These are phyloP conservation scores for Galerina marginata DNA, from an alignment of 768 basidiomycete species.

Conservation along the genomic window DNA sequence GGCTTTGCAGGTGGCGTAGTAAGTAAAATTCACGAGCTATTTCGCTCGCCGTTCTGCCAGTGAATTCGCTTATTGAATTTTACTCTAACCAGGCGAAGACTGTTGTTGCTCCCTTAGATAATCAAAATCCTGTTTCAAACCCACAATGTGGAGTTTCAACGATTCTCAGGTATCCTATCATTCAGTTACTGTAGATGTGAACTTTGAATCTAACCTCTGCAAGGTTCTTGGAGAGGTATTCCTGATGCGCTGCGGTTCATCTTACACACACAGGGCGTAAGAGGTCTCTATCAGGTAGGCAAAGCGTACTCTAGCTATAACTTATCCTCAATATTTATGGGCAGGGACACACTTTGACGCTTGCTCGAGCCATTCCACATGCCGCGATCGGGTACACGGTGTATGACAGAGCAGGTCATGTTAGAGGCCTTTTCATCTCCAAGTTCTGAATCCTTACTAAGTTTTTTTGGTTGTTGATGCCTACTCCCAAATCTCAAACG, in stretches of 20 bases:
- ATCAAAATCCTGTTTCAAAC: conserved; percentile 18
- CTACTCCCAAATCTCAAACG: conserved; percentile 7
- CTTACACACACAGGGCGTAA: conserved; percentile 4
- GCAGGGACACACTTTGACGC: conserved; percentile 12
- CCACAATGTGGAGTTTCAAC: conserved; percentile 9
- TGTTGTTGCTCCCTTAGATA: conserved; percentile 15
- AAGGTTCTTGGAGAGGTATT: conserved; percentile 17
- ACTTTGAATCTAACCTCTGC: neutral
- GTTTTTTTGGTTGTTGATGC: conserved; percentile 9
- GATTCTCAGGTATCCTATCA: conserved; percentile 5
- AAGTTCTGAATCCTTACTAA: neutral
- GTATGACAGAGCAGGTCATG: conserved; percentile 7
- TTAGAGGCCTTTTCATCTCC: neutral
- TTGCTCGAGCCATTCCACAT: conserved; percentile 17
- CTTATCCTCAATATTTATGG: neutral
- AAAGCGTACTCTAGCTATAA: neutral
- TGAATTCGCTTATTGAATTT: neutral
- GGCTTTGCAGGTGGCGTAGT: conserved; percentile 16
- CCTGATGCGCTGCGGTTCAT: conserved; percentile 11
- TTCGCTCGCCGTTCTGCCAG: neutral
- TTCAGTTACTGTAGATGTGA: neutral
- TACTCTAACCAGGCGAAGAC: conserved; percentile 10
- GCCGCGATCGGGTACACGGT: conserved; percentile 6
- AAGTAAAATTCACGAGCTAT: neutral
- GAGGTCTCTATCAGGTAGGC: conserved; percentile 14